These are phyloP conservation scores for Globisporangium sylvaticum DNA, from an alignment of 352 stramenopile species.

Conservation along the genomic window DNA sequence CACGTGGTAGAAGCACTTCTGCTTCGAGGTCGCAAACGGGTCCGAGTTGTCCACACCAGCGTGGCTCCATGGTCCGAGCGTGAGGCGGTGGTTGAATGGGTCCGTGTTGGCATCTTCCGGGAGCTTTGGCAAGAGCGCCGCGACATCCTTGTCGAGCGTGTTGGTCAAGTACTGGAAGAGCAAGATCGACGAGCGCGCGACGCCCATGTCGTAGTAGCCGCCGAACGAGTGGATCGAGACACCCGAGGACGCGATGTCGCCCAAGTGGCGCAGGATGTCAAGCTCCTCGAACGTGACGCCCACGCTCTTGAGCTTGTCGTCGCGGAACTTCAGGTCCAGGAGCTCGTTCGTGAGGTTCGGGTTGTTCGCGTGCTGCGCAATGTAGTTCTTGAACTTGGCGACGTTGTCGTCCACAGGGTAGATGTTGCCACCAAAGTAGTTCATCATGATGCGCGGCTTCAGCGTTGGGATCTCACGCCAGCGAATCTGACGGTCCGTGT, in stretches of 20 bases:
- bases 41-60: conserved; percentile 77
- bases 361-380: conserved; percentile 63
- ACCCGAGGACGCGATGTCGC: conserved; percentile 56
- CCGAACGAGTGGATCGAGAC: conserved; percentile 66
- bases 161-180: conserved; percentile 80
- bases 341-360: conserved; percentile 48
- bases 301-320: conserved; percentile 52
- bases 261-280: conserved; percentile 51
- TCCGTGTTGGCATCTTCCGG: conserved; percentile 43
- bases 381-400: conserved; percentile 58
- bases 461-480: conserved; percentile 72
- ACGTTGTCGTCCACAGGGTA: conserved; percentile 73
- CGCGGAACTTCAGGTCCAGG: conserved; percentile 50
- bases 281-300: conserved; percentile 42
- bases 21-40: conserved; percentile 74
- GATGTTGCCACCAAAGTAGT: conserved; percentile 80
- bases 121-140: conserved; percentile 46
- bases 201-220: conserved; percentile 80
- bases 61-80: conserved; percentile 80
- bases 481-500: conserved; percentile 71
- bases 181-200: conserved; percentile 66
- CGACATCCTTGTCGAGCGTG: conserved; percentile 57
- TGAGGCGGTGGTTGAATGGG: conserved; percentile 54
- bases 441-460: conserved; percentile 81
- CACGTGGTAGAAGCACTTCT: conserved; percentile 83